A percentile compares a stretch with the other conserved stretches of the same genome.
These are phyloP conservation scores for Xylariales sp. DNA, from an alignment of 2,329 filamentous ascomycete species.

Conservation along the genomic window DNA sequence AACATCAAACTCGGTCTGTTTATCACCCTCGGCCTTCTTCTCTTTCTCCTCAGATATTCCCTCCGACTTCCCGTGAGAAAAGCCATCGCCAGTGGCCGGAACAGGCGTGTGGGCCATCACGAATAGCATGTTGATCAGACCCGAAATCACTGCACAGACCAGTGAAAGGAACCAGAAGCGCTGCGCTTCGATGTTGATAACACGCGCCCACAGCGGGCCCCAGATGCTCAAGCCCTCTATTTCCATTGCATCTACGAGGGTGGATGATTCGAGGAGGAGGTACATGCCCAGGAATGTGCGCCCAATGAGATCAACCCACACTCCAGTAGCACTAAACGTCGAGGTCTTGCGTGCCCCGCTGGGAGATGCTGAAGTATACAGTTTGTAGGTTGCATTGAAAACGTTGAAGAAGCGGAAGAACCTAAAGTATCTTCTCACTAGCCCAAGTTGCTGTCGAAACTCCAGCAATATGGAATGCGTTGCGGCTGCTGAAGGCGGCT, in stretches of 20 bases:
- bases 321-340: conserved; percentile 21
- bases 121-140: conserved; percentile 35
- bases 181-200: conserved; percentile 55
- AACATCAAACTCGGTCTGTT: conserved; percentile 11
- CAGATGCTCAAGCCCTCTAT: conserved; percentile 46
- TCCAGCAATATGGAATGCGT: conserved; percentile 25
- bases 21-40: conserved; percentile 10
- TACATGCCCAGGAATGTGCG: conserved; percentile 62
- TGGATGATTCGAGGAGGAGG: conserved; percentile 61
- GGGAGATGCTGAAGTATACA: conserved; percentile 24
- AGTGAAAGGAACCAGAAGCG: conserved; percentile 67
- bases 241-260: conserved; percentile 49
- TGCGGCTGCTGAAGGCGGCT: conserved; percentile 17
- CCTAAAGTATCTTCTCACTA: conserved; percentile 59
- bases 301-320: conserved; percentile 50
- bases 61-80: conserved; percentile 14
- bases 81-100: conserved; percentile 23
- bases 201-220: conserved; percentile 40
- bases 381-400: conserved; percentile 45
- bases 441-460: conserved; percentile 37
- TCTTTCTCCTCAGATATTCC: conserved; percentile 14
- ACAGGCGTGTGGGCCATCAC: conserved; percentile 30
- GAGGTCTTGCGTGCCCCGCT: conserved; percentile 3
- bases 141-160: conserved; percentile 41
- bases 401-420: conserved; percentile 64